Evolutionary conservation across 1,284 basidiomycete species (phyloP).

Genomic region (Ceratobasidium sp.): DNA sequence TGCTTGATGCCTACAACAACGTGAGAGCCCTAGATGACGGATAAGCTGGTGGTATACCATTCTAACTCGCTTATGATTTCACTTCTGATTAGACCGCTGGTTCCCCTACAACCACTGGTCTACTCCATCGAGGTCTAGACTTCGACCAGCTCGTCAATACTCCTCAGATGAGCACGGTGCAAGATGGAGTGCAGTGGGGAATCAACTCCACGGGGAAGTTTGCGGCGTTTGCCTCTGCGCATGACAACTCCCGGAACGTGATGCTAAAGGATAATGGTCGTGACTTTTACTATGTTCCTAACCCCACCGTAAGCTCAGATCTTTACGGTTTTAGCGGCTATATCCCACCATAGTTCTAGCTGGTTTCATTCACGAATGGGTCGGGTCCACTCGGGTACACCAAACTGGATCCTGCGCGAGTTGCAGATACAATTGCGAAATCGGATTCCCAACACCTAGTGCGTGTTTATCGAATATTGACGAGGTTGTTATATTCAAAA

Average conservation of each 20-base stretch:
- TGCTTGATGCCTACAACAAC: conserved; percentile 33
- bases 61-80: background rate
- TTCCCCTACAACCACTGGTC: conserved; percentile 1
- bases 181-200: conserved; percentile 26
- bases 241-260: conserved; percentile 27
- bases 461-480: background rate
- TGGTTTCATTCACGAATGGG: conserved; percentile 38
- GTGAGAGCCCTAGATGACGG: background rate
- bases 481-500: background rate
- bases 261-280: conserved; percentile 38
- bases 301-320: conserved; percentile 35
- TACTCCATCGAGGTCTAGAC: conserved; percentile 31
- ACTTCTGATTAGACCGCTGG: conserved; percentile 12
- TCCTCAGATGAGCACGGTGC: background rate
- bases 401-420: conserved; percentile 22
- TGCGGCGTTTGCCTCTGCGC: conserved; percentile 29
- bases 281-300: conserved; percentile 39
- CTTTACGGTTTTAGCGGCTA: too few species aligned
- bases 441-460: conserved; percentile 37
- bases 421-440: conserved; percentile 28
- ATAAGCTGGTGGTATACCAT: too few species aligned
- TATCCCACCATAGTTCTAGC: too few species aligned
- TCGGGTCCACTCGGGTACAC: conserved; percentile 36
- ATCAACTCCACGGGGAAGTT: conserved; percentile 37
- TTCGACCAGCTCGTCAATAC: conserved; percentile 16